phyloP scores from a whole-genome alignment of 1,284 basidiomycete genomes.

The Puccinia novopanici region DNA sequence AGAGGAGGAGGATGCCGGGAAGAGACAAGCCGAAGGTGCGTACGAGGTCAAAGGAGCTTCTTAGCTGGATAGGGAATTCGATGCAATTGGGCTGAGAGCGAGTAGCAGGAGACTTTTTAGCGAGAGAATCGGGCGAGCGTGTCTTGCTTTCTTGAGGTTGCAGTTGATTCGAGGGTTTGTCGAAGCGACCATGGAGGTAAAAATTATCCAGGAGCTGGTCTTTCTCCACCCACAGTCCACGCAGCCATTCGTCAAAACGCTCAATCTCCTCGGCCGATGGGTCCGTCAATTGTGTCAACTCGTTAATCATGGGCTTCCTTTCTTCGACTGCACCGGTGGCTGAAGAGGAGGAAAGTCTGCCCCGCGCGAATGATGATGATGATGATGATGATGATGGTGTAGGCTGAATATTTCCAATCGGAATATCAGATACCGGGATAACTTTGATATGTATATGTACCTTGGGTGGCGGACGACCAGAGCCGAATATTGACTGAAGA shows the following conservation, averaged over 20 bases:
- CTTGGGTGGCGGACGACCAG: slow-evolving; percentile 76
- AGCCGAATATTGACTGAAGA: slow-evolving; percentile 81
- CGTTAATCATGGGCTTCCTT: slow-evolving; percentile 26
- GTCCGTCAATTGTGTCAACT: slow-evolving; percentile 19
- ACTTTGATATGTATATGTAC: slow-evolving; percentile 79
- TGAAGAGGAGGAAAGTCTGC: no score
- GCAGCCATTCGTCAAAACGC: slow-evolving; percentile 55
- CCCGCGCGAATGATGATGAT: slow-evolving; percentile 34
- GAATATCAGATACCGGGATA: slow-evolving; percentile 31
- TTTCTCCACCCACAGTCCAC: slow-evolving; percentile 55
- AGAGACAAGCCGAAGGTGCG: not conserved
- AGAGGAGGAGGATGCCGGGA: not conserved
- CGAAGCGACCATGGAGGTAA: slow-evolving; percentile 53
- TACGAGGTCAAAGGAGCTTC: not conserved
- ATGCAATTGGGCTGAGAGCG: not conserved
- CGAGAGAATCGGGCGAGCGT: not conserved
- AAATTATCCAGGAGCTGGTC: slow-evolving; percentile 55
- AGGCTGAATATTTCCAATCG: slow-evolving; percentile 1
- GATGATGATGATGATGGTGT: slow-evolving; percentile 12
- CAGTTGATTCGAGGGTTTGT: not conserved
- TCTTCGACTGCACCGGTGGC: slow-evolving; percentile 53
- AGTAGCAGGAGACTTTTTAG: not conserved
- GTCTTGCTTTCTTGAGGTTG: not conserved
- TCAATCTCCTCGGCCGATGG: slow-evolving; percentile 53
- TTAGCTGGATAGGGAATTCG: not conserved